Conservation (phyloP, 2,329 filamentous ascomycete genomes). For the Dactylonectria estremocensis region DNA sequence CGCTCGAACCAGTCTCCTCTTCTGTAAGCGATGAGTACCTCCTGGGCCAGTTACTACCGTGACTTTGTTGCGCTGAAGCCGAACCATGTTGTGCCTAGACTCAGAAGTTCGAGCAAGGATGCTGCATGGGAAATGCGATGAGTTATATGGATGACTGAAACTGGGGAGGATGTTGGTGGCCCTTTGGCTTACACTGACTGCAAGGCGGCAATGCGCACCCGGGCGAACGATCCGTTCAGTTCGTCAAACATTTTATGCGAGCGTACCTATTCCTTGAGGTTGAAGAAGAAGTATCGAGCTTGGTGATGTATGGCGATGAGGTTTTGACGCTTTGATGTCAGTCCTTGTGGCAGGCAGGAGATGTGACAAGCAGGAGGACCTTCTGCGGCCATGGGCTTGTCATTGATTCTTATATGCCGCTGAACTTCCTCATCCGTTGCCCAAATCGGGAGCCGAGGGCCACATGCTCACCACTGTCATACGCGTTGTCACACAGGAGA, state of each 20-base stretch:
- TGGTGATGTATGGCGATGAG: background rate
- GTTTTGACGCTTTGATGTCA: background rate
- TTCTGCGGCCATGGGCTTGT: background rate
- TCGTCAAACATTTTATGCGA: conserved; percentile 55
- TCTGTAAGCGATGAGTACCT: conserved; percentile 41
- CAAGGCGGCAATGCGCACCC: conserved; percentile 64
- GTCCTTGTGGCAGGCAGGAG: background rate
- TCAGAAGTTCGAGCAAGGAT: conserved; percentile 26
- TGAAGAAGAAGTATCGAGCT: background rate
- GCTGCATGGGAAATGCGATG: conserved; percentile 11
- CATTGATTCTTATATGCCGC: conserved; percentile 15
- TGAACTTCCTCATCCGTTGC: background rate
- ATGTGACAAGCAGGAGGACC: background rate
- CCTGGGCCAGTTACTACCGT: conserved; percentile 36
- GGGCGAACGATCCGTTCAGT: conserved; percentile 59
- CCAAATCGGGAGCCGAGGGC: conserved; percentile 18
- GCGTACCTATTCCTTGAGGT: background rate
- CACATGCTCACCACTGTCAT: conserved; percentile 3
- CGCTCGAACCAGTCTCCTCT: conserved; percentile 43
- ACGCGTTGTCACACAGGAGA: background rate
- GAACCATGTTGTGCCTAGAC: conserved; percentile 35
- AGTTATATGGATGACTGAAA: background rate
- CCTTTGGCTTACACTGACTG: conserved; percentile 61
- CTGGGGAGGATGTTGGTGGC: background rate
- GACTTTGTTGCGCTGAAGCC: conserved; percentile 44